Evolutionary conservation across 2,329 filamentous ascomycete genomes (phyloP).

Genomic region (Colletotrichum cereale): DNA sequence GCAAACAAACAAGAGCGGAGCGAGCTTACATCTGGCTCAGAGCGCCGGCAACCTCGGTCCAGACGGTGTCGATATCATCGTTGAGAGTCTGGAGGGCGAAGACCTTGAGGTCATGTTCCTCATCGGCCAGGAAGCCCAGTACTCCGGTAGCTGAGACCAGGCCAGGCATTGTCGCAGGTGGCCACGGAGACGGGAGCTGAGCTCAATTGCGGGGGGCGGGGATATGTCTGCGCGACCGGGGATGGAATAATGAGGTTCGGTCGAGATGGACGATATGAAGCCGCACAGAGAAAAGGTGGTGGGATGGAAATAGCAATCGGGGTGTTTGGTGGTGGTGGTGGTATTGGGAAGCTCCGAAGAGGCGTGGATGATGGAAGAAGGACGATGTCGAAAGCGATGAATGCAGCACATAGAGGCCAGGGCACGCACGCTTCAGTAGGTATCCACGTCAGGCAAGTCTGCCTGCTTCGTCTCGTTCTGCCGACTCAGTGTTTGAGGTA

Average conservation of each 20-base stretch:
- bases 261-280: slow-evolving; percentile 6
- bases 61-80: slow-evolving; percentile 95
- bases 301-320: slow-evolving; percentile 7
- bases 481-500: slow-evolving; percentile 8
- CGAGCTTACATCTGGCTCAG: slow-evolving; percentile 86
- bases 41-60: slow-evolving; percentile 95
- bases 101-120: slow-evolving; percentile 92
- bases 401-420: slow-evolving; percentile 20
- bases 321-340: slow-evolving; percentile 23
- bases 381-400: slow-evolving; percentile 36
- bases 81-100: slow-evolving; percentile 97
- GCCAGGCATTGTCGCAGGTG: slow-evolving; percentile 78
- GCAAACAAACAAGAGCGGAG: background rate
- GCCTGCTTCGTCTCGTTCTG: slow-evolving; percentile 50
- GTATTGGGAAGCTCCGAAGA: slow-evolving; percentile 23
- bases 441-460: slow-evolving; percentile 60
- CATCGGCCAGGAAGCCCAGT: slow-evolving; percentile 94
- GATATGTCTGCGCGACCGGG: slow-evolving; percentile 5
- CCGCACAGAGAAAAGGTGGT: background rate
- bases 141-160: slow-evolving; percentile 95
- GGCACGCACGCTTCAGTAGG: slow-evolving; percentile 5
- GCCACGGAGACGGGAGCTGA: slow-evolving; percentile 37
- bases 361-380: slow-evolving; percentile 39
- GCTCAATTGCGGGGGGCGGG: slow-evolving; percentile 19
- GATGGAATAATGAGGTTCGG: background rate